phyloP scores from a whole-genome alignment of 2,329 filamentous ascomycete species.

The Pseudopyrenochaeta lycopersici region DNA sequence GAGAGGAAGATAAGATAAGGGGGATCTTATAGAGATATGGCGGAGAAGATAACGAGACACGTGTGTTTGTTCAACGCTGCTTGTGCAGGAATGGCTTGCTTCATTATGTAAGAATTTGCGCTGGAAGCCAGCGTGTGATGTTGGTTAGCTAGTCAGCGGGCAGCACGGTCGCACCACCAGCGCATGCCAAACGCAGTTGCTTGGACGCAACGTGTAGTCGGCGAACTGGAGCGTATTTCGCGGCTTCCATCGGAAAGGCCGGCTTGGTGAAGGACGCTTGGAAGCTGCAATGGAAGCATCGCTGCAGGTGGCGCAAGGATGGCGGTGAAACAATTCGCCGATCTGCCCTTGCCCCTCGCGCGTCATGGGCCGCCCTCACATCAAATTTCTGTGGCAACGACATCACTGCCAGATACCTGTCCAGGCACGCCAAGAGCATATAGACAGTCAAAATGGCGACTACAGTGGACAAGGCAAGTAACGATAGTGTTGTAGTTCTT shows the following conservation, averaged over 20 bases:
- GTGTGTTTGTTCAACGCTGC: slow-evolving; percentile 7
- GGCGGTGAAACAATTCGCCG: slow-evolving; percentile 27
- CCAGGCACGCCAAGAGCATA: slow-evolving; percentile 7
- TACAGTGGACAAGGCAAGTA: slow-evolving; percentile 89
- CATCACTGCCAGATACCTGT: slow-evolving; percentile 10
- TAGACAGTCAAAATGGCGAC: slow-evolving; percentile 80
- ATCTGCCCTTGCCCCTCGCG: slow-evolving; percentile 25
- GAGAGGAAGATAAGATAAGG: slow-evolving; percentile 4
- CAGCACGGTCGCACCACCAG: slow-evolving; percentile 9
- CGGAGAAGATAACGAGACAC: slow-evolving; percentile 12
- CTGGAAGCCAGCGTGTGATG: slow-evolving; percentile 20
- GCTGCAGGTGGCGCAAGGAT: slow-evolving; percentile 7
- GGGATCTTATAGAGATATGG: slow-evolving; percentile 16
- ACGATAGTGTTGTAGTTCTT: neutral
- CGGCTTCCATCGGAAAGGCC: slow-evolving; percentile 36
- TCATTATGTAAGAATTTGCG: slow-evolving; percentile 42
- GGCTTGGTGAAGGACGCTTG: slow-evolving; percentile 19
- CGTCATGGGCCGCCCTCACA: slow-evolving; percentile 36
- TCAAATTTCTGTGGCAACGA: slow-evolving; percentile 42
- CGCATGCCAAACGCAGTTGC: slow-evolving; percentile 11
- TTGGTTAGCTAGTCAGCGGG: slow-evolving; percentile 28
- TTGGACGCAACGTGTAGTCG: slow-evolving; percentile 8
- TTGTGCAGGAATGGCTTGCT: slow-evolving; percentile 15
- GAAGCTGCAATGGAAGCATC: slow-evolving; percentile 10
- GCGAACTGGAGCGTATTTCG: slow-evolving; percentile 6